Percentiles rank a stretch among this genome's conserved stretches.
Evolutionary conservation across 805 yeast species (phyloP).

Genomic region (Suhomyces faveliae): DNA sequence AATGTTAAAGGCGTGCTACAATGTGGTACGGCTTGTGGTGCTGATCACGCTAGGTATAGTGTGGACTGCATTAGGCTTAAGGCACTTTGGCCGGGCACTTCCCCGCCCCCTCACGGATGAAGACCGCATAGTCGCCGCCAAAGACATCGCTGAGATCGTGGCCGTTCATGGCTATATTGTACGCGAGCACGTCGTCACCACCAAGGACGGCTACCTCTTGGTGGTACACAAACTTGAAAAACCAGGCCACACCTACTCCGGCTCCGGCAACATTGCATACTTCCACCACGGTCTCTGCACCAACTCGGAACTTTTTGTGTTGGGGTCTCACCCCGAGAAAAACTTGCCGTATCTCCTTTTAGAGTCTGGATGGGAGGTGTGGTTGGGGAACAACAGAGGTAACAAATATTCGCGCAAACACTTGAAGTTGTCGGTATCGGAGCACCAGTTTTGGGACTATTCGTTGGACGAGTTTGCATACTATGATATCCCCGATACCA

Average conservation of each 20-base stretch:
- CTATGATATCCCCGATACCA: conserved; percentile 29
- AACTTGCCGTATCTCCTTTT: conserved; percentile 16
- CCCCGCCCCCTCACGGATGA: neutral
- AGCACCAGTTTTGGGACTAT: conserved; percentile 29
- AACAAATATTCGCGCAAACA: conserved; percentile 32
- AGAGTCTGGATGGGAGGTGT: conserved; percentile 17
- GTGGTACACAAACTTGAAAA: conserved; percentile 27
- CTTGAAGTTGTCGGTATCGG: conserved; percentile 22
- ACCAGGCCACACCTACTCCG: conserved; percentile 1
- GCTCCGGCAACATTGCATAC: conserved; percentile 20
- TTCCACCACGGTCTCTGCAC: conserved; percentile 34
- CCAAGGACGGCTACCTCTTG: conserved; percentile 27
- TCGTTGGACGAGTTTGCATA: conserved; percentile 33
- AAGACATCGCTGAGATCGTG: conserved; percentile 25
- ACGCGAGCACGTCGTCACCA: conserved; percentile 30
- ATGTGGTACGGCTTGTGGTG: neutral
- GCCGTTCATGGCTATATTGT: conserved; percentile 22
- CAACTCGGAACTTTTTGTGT: conserved; percentile 27
- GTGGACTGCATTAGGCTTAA: neutral
- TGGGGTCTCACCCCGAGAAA: conserved; percentile 22
- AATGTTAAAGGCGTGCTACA: neutral
- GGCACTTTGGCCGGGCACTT: neutral
- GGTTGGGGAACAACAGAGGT: conserved; percentile 18
- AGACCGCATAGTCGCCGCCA: conserved; percentile 13
- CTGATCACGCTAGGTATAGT: neutral